Evolutionary conservation across 75 land plant species (phyloP), one percentile per base, ranked within the genome.

Genomic region (Sequoiadendron giganteum): DNA sequence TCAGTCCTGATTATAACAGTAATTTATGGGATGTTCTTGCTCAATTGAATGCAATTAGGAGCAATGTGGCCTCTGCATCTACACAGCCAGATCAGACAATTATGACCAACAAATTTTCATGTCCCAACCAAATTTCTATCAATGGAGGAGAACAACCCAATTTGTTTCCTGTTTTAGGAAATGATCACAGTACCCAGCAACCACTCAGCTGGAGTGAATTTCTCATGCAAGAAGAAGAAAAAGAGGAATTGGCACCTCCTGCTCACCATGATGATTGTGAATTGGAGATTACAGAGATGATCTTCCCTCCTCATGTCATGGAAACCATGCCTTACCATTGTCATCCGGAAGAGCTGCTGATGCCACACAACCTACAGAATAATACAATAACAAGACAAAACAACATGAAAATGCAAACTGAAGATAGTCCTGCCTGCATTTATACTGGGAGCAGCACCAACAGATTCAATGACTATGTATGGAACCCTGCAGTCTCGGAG

Each of bases 21-120:
- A 82, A n/a, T 82, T 82, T 82, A 45, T 82, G 84, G 84, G 54
- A 82, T 82, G 49, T 82, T 43, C 48, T 82, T n/a, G 52, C 84
- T 82, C 84, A 82, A 47, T n/a, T 82, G 84, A 28, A 82, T 45
- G 84, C n/a, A 47, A 82, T 82, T 47, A 75, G 10, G 77, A 28
- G 30, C 21, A 45, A 19, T 82, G 84, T 13, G 32, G 48, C 84
- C 49, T 10, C 84, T 45, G 18, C 84, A 81, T 81, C 43, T 16
- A 21, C 43, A 19, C 81, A 78, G 43, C 81, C 49, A n/a, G 32
- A 82, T 11, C 42, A n/a, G 10, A 82, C 15, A 18, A 28, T 13
- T 1, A 47, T 82, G 84, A 47, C 32, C 84, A 47, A 79, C 28
- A 43, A 40, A 25, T 40, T 82, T 82, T 82, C 18, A 82, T 4